These are phyloP conservation scores for Parafenestella ontariensis DNA, from an alignment of 2,329 filamentous ascomycete species.

Conservation along the genomic window DNA sequence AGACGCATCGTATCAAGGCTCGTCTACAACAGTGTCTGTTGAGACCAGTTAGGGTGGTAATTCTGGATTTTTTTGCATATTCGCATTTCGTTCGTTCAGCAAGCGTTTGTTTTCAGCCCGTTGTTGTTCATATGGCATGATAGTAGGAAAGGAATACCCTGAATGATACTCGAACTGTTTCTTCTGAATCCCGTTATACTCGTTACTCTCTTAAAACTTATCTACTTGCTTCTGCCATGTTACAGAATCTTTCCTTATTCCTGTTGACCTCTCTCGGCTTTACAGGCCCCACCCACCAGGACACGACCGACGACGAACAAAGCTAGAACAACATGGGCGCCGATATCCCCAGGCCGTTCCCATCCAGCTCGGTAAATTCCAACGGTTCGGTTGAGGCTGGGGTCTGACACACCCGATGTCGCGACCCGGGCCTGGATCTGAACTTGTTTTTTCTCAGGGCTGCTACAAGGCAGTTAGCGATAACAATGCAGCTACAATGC, in stretches of 20 bases:
- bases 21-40: not conserved
- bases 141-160: slow-evolving; percentile 19
- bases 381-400: not conserved
- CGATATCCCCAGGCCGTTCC: not conserved
- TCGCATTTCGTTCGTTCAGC: slow-evolving; percentile 3
- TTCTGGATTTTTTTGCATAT: not conserved
- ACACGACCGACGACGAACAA: not conserved
- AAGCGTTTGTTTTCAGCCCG: slow-evolving; percentile 8
- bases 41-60: not conserved
- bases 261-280: too few relatives aligned
- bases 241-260: not conserved
- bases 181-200: not conserved
- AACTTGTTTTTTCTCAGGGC: not conserved
- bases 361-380: not conserved
- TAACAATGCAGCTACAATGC: not conserved
- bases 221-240: not conserved
- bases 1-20: not conserved
- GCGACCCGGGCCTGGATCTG: not conserved
- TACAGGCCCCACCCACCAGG: not conserved
- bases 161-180: slow-evolving; percentile 7
- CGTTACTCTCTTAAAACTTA: not conserved
- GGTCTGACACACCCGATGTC: not conserved
- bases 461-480: not conserved
- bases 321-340: not conserved
- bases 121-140: slow-evolving; percentile 4